Percentiles rank a stretch among this genome's conserved stretches.
Conservation (phyloP, 768 basidiomycete species). For the Mycena metata region DNA sequence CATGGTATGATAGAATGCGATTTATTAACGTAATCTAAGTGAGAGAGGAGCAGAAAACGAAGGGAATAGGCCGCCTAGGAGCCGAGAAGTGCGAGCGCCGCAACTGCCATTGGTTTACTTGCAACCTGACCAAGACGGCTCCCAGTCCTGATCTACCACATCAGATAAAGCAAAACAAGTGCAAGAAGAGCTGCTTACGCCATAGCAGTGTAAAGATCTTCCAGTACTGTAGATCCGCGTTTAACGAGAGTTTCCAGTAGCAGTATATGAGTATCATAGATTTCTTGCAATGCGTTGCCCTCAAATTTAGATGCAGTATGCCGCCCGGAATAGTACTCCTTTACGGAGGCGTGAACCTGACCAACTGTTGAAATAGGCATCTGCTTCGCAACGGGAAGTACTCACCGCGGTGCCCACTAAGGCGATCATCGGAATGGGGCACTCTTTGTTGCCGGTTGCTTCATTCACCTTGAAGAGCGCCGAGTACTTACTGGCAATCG, state of each 20-base stretch:
- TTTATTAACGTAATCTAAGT: too few relatives aligned
- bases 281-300: neutral
- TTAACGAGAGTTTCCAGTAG: neutral
- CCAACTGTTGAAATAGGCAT: neutral
- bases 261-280: neutral
- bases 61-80: too few relatives aligned
- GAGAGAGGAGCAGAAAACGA: too few relatives aligned
- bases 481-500: neutral
- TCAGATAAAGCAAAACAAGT: neutral
- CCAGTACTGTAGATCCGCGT: neutral
- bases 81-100: neutral
- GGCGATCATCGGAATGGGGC: neutral
- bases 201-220: neutral
- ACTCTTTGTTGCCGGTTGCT: neutral
- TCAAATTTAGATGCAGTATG: neutral
- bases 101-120: neutral
- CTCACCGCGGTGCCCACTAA: neutral
- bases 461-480: neutral
- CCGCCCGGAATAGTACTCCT: neutral
- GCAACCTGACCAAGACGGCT: neutral
- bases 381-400: neutral
- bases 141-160: neutral
- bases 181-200: constrained; percentile 1
- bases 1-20: neutral
- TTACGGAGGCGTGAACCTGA: neutral